Base-by-base conservation (phyloP, 345 rosid genomes). In the Ricinus communis region DNA sequence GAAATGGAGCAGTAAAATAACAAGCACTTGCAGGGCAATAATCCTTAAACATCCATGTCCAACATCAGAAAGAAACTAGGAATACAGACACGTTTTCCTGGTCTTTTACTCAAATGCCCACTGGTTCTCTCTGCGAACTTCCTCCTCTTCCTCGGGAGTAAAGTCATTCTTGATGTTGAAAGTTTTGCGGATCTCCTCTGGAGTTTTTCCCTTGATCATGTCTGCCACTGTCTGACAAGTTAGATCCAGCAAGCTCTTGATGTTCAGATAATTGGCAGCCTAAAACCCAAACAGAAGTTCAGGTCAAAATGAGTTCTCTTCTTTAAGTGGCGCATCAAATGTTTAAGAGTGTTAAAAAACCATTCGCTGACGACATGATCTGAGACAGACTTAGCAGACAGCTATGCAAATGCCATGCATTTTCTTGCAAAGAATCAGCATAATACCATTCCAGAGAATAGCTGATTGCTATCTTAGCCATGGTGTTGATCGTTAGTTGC, bases 91-190 rank as follows among this genome's bases (percentile, higher is more conserved):
- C 7, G 10, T 3, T 27, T 38, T 33, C 30, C 5, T 38, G 63
- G 46, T 11, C 38, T 52, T 51, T 53, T 50, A 74, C 68, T 74
- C 77, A 59, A 74, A 74, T 10, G 77, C 77, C 77, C 77, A 74
- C 68, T 67, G 77, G 61, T 74, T 74, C 67, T 74, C 77, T 30
- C 77, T 67, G 53, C 72, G 77, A 68, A 74, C 77, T 59, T 74
- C 77, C 62, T 74, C 72, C 62, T 67, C 77, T 19, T 74, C 72
- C 24, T 67, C 77, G 5, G 72, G 68, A 18, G 72, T 60, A 24
- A 73, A 73, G 70, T 60, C 77, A 61, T 74, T 74, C 72, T 59
- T 67, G 62, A 74, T 74, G 72, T n/a, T 67, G 40, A 74, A 74
- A 2, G 67, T 36, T 69, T 52, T 68, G 5, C 78, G 72, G 8